Base-by-base conservation (phyloP, 306 rosid species). In the Quercus glauca region DNA sequence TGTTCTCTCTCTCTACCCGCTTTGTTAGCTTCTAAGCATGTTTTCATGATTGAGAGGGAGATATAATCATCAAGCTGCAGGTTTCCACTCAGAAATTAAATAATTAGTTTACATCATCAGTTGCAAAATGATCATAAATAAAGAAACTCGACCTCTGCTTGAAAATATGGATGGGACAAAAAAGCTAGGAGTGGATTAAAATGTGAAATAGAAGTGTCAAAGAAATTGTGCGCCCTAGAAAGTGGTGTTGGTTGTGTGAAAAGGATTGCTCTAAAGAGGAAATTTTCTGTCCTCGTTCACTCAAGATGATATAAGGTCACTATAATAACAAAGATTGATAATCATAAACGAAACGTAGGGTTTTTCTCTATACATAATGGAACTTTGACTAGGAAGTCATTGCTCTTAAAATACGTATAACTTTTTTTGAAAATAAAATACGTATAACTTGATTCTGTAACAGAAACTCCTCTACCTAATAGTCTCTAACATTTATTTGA, bases 21-120 rank as follows among this genome's bases (percentile, higher is more conserved):
- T 75, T 82, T 83, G 85, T 92, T 94, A 87, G 92, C 98, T 89
- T 92, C 88, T 87, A 94, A 92, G 98, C 88, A 88, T 88, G 90
- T 77, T 84, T 84, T 89, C 88, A 89, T 92, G 94, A 94, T 94
- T 86, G 84, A 84, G 55, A 85, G 76, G 69, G 59, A 75, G 86
- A 84, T 80, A 84, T 68, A 85, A 85, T 85, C 83, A 79, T 85
- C 80, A n/a, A 37, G 68, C 41, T 6, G 41, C 75, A 80, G 71
- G 45, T 75, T 78, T 84, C 81, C 82, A 65, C 84, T 80, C 82
- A 84, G 82, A 43, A 20, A 78, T 76, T 64, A 45, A 76, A 83
- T 86, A 81, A 88, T 85, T 71, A 51, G 21, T 23, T 37, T 75
- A 41, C 60, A 70, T 29, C 55, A 35, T 29, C 55, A 35, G 73